Percentiles rank a stretch among this genome's conserved stretches.
phyloP scores from a whole-genome alignment of 305 asterid species.

The Fraxinus velutina region DNA sequence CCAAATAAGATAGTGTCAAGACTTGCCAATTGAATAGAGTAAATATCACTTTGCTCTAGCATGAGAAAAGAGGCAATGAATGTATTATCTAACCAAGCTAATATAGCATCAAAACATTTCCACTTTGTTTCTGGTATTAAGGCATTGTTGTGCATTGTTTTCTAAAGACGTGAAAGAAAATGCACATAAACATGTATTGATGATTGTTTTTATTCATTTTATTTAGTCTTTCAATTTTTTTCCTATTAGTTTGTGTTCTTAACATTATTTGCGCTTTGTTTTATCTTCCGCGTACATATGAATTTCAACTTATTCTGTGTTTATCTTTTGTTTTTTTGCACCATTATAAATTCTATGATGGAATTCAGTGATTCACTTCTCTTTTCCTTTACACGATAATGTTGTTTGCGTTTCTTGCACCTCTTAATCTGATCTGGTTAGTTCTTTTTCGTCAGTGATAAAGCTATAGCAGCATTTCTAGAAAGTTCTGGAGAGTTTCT shows the following conservation, averaged over 20 bases:
- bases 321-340: background rate
- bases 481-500: conserved; percentile 69
- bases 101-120: background rate
- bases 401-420: background rate
- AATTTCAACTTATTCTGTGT: too few species aligned
- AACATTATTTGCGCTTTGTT: too few species aligned
- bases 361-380: background rate
- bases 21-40: background rate
- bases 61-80: background rate
- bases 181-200: background rate
- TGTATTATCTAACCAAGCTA: background rate
- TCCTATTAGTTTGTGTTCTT: too few species aligned
- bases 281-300: too few species aligned
- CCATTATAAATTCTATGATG: background rate
- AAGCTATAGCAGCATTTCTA: conserved; percentile 72
- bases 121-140: background rate
- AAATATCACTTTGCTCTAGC: background rate
- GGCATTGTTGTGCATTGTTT: background rate
- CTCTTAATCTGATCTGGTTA: conserved; percentile 13
- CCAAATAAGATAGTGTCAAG: background rate
- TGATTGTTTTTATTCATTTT: too few species aligned
- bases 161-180: background rate
- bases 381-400: background rate
- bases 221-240: too few species aligned
- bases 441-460: conserved; percentile 50